Evolutionary conservation across 164 flowering plant genomes (phyloP), one percentile per base, ranked within the genome.

Genomic region (Aristolochia fimbriata): DNA sequence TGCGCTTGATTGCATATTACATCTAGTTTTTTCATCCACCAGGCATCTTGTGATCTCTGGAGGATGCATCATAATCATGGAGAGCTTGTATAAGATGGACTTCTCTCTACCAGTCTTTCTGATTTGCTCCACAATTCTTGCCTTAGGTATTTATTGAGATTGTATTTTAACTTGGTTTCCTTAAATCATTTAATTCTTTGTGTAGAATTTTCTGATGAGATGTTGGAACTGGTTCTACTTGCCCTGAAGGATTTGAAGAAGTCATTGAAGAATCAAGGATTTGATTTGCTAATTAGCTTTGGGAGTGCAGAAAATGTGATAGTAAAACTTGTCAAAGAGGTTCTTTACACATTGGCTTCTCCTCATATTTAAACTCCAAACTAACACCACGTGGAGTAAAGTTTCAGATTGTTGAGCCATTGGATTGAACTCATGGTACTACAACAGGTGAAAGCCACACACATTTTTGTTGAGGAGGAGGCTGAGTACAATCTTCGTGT

Each of bases 121-220:
- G n/a, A n/a, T n/a, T n/a, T n/a, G n/a, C n/a, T n/a, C n/a, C n/a
- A n/a, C n/a, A n/a, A n/a, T n/a, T n/a, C n/a, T n/a, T n/a, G n/a
- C n/a, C n/a, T n/a, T n/a, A n/a, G n/a, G n/a, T n/a, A n/a, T n/a
- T n/a, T n/a, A n/a, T n/a, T n/a, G n/a, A n/a, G n/a, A n/a, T n/a
- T n/a, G n/a, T n/a, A n/a, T n/a, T n/a, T n/a, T n/a, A 60, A 3
- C 31, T 45, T 24, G 46, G n/a, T 52, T 7, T 21, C 25, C 6
- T 65, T 24, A 53, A 45, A 7, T 23, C 55, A 16, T 15, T 48
- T 2, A 16, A 55, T 41, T 56, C 31, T 62, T 65, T 37, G 0
- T 77, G 57, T 76, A 85, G 95, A 92, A 25, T 81, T 80, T 59
- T 74, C 85, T 21, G 85, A 83, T 73, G 86, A 84, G 68, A 77